Conservation (phyloP, 2,329 filamentous ascomycete genomes). For the Pseudopithomyces chartarum region DNA sequence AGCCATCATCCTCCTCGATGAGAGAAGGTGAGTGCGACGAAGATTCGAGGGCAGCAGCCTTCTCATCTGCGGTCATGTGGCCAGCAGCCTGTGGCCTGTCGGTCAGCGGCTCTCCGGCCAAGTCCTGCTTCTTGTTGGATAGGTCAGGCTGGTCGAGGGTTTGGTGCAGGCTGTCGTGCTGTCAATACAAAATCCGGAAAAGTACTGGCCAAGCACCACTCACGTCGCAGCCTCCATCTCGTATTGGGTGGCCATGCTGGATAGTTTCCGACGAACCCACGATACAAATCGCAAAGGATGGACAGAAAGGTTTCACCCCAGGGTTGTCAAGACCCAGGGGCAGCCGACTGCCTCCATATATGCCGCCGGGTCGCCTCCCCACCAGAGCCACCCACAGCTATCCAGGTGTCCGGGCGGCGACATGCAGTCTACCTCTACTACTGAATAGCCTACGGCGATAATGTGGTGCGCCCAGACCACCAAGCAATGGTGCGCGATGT, state of each 20-base stretch:
- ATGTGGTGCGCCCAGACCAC: neutral
- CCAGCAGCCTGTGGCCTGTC: slow-evolving; percentile 20
- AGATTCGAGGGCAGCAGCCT: slow-evolving; percentile 20
- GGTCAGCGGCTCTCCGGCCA: slow-evolving; percentile 32
- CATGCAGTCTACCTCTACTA: neutral
- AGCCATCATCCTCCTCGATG: slow-evolving; percentile 30
- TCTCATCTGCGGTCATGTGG: slow-evolving; percentile 25
- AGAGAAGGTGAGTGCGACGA: slow-evolving; percentile 17
- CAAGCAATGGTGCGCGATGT: slow-evolving; percentile 32
- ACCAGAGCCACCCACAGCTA: slow-evolving; percentile 17
- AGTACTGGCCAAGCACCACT: slow-evolving; percentile 9
- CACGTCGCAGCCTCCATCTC: slow-evolving; percentile 37
- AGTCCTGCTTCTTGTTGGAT: slow-evolving; percentile 34
- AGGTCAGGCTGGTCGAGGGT: slow-evolving; percentile 32
- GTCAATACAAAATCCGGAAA: neutral
- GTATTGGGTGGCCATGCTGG: slow-evolving; percentile 27
- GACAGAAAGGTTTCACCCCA: slow-evolving; percentile 6
- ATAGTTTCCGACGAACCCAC: neutral
- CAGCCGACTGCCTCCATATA: slow-evolving; percentile 23
- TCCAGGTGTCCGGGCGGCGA: neutral
- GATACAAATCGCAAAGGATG: slow-evolving; percentile 1
- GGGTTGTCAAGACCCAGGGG: slow-evolving; percentile 10
- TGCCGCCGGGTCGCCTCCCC: slow-evolving; percentile 22
- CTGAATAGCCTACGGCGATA: slow-evolving; percentile 4
- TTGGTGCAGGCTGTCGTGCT: slow-evolving; percentile 33